These are phyloP conservation scores for Candida vartiovaarae DNA, from an alignment of 805 yeast genomes.

Conservation along the genomic window DNA sequence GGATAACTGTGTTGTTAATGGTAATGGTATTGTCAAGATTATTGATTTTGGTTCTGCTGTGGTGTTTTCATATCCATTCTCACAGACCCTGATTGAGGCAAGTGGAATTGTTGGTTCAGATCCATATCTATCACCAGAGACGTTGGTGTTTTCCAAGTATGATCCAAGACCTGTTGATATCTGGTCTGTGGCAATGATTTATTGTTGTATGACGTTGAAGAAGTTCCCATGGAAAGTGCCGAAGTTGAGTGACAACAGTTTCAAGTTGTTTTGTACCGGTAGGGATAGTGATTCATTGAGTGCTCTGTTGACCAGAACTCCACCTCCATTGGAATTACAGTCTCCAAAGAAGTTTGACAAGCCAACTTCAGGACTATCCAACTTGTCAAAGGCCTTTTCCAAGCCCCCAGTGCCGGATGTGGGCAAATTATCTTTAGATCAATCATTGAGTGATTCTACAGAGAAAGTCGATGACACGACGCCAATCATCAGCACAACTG, in stretches of 20 bases:
- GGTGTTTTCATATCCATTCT: conserved; percentile 83
- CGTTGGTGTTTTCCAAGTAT: conserved; percentile 70
- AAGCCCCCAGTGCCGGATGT: conserved; percentile 16
- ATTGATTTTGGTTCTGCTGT: conserved; percentile 94
- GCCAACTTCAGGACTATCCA: conserved; percentile 18
- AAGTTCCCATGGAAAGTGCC: conserved; percentile 96
- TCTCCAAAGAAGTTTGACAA: conserved; percentile 17
- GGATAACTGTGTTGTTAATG: conserved; percentile 85
- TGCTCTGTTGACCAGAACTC: conserved; percentile 49
- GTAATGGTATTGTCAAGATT: conserved; percentile 76
- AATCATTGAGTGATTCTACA: background rate
- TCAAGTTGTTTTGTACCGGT: conserved; percentile 73
- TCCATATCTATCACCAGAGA: conserved; percentile 91
- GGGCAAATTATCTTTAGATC: conserved; percentile 7
- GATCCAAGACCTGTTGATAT: conserved; percentile 92
- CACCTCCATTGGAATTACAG: conserved; percentile 35
- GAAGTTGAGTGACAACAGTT: conserved; percentile 70
- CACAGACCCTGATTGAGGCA: conserved; percentile 63
- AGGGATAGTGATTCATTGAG: conserved; percentile 62
- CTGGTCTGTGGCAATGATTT: conserved; percentile 88
- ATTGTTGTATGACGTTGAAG: conserved; percentile 86
- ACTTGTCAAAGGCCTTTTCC: conserved; percentile 21
- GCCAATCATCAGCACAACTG: background rate
- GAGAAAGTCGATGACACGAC: conserved; percentile 2
- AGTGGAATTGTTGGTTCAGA: conserved; percentile 85